Evolutionary conservation across 129 eudicot genomes (phyloP).

Genomic region (Apium graveolens): DNA sequence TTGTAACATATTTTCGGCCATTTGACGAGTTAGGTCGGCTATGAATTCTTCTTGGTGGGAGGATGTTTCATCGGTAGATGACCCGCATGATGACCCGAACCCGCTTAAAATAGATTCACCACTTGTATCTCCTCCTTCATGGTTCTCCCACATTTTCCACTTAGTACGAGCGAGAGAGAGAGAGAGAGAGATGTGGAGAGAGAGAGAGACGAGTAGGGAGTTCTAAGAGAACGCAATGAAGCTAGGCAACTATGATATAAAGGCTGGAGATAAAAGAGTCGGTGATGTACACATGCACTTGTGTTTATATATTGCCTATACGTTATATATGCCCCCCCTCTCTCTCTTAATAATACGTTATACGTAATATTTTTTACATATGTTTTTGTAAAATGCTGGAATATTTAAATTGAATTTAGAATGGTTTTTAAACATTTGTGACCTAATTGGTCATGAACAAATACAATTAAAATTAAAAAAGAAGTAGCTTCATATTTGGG

Average conservation of each 20-base stretch:
- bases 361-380: too few species aligned
- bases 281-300: not conserved
- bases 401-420: too few species aligned
- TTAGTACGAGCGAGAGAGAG: too few species aligned
- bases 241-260: not conserved
- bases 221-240: not conserved
- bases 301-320: not conserved
- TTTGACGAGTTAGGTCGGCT: conserved; percentile 58
- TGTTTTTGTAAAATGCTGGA: too few species aligned
- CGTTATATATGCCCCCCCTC: too few species aligned
- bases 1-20: conserved; percentile 72
- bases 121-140: conserved; percentile 5
- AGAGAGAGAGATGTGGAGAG: not conserved
- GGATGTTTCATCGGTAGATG: conserved; percentile 37
- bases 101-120: conserved; percentile 35
- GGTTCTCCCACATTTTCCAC: not conserved
- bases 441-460: too few species aligned
- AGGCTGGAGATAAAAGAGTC: not conserved
- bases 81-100: conserved; percentile 37
- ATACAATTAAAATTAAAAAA: too few species aligned
- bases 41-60: conserved; percentile 44
- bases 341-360: too few species aligned
- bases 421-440: too few species aligned
- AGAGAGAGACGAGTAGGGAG: not conserved
- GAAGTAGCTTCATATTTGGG: too few species aligned